Percentiles rank a stretch among this genome's conserved stretches.
These are phyloP conservation scores for Xylaria multiplex DNA, from an alignment of 2,329 filamentous ascomycete species.

Conservation along the genomic window DNA sequence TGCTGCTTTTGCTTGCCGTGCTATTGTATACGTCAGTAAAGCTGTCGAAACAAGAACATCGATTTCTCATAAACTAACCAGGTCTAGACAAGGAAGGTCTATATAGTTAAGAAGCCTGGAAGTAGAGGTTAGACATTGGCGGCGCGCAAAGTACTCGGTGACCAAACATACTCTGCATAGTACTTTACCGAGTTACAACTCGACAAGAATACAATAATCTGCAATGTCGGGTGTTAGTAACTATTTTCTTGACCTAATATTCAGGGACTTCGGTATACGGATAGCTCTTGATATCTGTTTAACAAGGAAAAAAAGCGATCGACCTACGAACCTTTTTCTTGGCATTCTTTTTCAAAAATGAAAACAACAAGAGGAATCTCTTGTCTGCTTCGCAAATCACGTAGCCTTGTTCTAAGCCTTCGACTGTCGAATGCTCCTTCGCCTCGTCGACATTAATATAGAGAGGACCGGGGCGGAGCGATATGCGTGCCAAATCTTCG, in stretches of 20 bases:
- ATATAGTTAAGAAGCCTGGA: conserved; percentile 86
- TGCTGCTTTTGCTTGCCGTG: conserved; percentile 98
- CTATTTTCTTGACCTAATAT: background rate
- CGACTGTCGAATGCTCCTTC: conserved; percentile 90
- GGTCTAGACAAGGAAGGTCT: conserved; percentile 74
- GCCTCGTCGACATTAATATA: conserved; percentile 97
- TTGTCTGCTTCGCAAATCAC: conserved; percentile 93
- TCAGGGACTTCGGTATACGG: background rate
- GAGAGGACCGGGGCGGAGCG: conserved; percentile 85
- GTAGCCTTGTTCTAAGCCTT: conserved; percentile 94
- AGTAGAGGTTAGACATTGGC: conserved; percentile 2
- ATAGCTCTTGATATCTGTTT: background rate
- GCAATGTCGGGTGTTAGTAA: conserved; percentile 51
- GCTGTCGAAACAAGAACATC: background rate
- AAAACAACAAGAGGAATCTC: conserved; percentile 85
- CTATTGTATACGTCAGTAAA: conserved; percentile 17
- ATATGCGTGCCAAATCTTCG: conserved; percentile 94
- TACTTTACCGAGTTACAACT: conserved; percentile 96
- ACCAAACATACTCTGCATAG: conserved; percentile 73
- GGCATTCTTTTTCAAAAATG: conserved; percentile 39
- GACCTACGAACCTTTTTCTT: conserved; percentile 37
- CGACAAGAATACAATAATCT: conserved; percentile 96
- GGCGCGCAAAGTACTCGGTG: background rate
- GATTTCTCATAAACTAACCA: conserved; percentile 48
- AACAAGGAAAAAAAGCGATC: background rate